These are phyloP conservation scores for Hypomyces perniciosus DNA, from an alignment of 2,329 filamentous ascomycete genomes.

Conservation along the genomic window DNA sequence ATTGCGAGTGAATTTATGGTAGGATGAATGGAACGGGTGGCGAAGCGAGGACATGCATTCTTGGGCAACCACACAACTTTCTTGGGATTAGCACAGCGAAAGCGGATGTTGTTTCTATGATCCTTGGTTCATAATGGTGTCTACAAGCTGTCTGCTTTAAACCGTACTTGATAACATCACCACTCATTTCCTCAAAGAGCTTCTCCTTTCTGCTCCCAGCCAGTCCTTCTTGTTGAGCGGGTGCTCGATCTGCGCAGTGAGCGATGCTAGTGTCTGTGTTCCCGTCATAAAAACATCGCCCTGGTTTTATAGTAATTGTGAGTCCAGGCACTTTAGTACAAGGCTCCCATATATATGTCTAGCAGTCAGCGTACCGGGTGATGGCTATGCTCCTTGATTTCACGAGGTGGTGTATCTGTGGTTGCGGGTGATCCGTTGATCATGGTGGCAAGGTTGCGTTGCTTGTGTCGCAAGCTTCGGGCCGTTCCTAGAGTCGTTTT, in stretches of 20 bases:
- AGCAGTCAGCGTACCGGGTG: background rate
- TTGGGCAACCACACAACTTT: no score
- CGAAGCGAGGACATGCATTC: no score
- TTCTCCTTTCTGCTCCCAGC: background rate
- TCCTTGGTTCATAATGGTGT: background rate
- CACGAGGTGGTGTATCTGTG: background rate
- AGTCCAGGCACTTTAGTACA: no score
- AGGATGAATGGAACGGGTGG: background rate
- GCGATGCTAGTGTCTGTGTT: constrained; percentile 20
- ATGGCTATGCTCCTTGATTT: background rate
- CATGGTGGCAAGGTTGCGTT: constrained; percentile 20
- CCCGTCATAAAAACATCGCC: constrained; percentile 20
- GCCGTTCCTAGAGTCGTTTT: constrained; percentile 7
- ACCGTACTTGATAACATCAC: background rate
- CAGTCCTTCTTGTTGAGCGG: constrained; percentile 11
- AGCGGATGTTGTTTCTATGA: no score
- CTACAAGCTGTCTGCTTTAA: background rate
- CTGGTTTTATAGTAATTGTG: constrained; percentile 10
- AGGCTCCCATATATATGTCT: background rate
- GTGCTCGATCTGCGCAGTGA: constrained; percentile 21
- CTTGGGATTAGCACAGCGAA: no score
- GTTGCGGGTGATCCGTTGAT: constrained; percentile 7
- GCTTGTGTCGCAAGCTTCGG: constrained; percentile 22
- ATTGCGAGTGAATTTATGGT: background rate
- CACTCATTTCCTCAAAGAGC: background rate